Base-by-base conservation (phyloP, 495 filamentous ascomycete species). In the Mytilinidion resinicola region DNA sequence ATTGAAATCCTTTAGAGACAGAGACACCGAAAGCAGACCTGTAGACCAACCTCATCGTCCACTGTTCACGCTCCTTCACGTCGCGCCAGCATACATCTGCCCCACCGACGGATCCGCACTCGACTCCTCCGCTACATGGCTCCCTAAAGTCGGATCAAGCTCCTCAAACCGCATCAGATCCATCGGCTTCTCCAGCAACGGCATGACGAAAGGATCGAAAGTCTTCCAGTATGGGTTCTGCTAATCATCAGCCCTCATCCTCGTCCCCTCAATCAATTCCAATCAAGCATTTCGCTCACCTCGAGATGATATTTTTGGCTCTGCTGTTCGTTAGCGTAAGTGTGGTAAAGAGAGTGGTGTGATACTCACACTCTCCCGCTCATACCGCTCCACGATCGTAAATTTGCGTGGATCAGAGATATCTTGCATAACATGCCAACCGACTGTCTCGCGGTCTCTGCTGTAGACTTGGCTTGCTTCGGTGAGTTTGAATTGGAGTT, bases 221-320 rank as follows among this genome's bases (percentile, higher is more conserved):
- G 82, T 85, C 77, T 84, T 79, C 82, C 82, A 85, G 74, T 87
- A 86, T 0, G 82, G 82, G 68, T 85, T 85, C 67, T 79, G 34
- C 33, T 14, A 37, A 48, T 4, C 38, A 17, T 21, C 39, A 35
- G 39, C 15, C 15, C 11, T 14, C 20, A 30, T 25, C 44, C 34
- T 41, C 44, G 17, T 36, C 37, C 8, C 17, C 15, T 15, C 4
- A 36, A 36, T 9, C 25, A 50, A n/a, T 4, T 17, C 1, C 42
- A 8, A 19, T 48, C n/a, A 9, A 14, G 14, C 41, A 43, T 48
- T 17, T n/a, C 17, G 43, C 47, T 19, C 52, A 57, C 59, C 25
- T 60, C 77, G 15, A 85, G 73, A 66, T 86, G 82, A 63, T 84
- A 85, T 64, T 81, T 75, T 71, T 84, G 81, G 66, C 72, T 76